phyloP scores from a whole-genome alignment of 306 rosid genomes.

The Styphnolobium japonicum region DNA sequence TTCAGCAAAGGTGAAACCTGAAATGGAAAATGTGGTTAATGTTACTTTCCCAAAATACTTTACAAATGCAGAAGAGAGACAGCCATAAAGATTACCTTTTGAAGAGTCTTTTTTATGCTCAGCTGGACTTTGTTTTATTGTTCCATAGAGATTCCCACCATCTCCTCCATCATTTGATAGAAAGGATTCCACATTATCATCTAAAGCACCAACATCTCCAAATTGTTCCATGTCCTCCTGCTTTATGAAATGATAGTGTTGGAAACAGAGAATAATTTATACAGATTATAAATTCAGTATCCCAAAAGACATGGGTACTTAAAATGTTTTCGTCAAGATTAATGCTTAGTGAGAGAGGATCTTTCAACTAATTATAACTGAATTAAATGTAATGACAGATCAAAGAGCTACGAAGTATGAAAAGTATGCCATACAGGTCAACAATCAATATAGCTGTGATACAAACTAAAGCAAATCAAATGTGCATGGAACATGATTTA shows the following conservation, averaged over 20 bases:
- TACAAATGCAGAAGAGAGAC: not conserved
- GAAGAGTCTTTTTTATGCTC: constrained; percentile 70
- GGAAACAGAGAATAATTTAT: not conserved
- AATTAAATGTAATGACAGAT: not conserved
- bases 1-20: constrained; percentile 82
- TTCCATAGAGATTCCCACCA: constrained; percentile 78
- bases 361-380: not conserved
- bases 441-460: constrained; percentile 1
- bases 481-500: not conserved
- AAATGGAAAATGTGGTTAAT: constrained; percentile 31
- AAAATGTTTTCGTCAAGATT: constrained; percentile 5
- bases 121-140: constrained; percentile 67
- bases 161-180: constrained; percentile 75
- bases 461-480: not conserved
- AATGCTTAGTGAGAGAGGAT: not conserved
- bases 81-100: constrained; percentile 46
- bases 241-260: constrained; percentile 10
- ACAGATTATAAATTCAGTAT: constrained; percentile 6
- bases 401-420: not conserved
- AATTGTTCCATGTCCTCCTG: constrained; percentile 80
- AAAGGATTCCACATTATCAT: constrained; percentile 83
- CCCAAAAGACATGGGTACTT: not conserved
- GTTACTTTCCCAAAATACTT: not conserved
- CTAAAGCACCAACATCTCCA: constrained; percentile 86
- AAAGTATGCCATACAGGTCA: constrained; percentile 20